A percentile compares a stretch with the other conserved stretches of the same genome.
phyloP scores from a whole-genome alignment of 23 red algal species.

The Gracilaria vermiculophylla region DNA sequence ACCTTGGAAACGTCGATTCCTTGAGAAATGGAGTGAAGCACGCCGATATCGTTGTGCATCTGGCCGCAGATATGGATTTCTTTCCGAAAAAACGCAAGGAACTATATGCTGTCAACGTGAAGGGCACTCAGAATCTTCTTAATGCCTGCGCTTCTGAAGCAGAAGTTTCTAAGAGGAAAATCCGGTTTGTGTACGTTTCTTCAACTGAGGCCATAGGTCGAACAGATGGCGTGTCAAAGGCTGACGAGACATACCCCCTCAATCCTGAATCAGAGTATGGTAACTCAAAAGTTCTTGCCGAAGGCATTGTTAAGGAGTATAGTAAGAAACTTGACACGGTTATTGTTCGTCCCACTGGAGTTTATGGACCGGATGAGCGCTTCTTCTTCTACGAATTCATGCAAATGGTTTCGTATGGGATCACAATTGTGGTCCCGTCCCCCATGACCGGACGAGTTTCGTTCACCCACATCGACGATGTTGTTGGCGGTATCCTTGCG shows the following conservation, averaged over 20 bases:
- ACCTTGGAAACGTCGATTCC: conserved; percentile 9
- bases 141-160: conserved; percentile 40
- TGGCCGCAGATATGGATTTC: conserved; percentile 73
- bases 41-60: conserved; percentile 56
- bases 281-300: conserved; percentile 17
- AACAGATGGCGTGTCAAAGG: conserved; percentile 23
- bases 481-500: conserved; percentile 32
- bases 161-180: neutral
- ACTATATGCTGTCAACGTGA: conserved; percentile 4
- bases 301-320: conserved; percentile 37
- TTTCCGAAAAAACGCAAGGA: conserved; percentile 16
- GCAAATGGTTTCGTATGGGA: conserved; percentile 45
- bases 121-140: conserved; percentile 39
- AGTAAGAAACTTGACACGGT: conserved; percentile 22
- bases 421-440: conserved; percentile 36
- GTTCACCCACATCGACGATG: conserved; percentile 57
- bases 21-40: conserved; percentile 17
- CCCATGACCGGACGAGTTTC: conserved; percentile 48
- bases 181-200: conserved; percentile 69
- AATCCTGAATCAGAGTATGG: conserved; percentile 54
- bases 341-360: conserved; percentile 56
- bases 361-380: conserved; percentile 53
- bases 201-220: conserved; percentile 60
- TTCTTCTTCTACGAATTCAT: conserved; percentile 72
- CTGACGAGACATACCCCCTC: conserved; percentile 16